These are phyloP conservation scores for Talaromyces piceae DNA, from an alignment of 2,329 filamentous ascomycete species.

Conservation along the genomic window DNA sequence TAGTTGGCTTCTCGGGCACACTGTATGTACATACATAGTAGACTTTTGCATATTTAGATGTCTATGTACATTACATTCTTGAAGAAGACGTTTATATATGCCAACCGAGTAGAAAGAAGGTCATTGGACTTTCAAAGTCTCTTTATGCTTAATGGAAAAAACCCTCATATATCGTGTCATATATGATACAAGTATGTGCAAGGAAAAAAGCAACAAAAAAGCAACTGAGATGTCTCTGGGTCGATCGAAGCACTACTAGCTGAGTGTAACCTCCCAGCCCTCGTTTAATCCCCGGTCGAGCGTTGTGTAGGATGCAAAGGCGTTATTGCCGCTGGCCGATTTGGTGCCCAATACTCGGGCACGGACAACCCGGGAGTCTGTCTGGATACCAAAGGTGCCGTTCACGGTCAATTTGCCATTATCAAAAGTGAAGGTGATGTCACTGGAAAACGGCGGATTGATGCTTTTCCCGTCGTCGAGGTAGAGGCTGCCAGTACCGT, in stretches of 20 bases:
- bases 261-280: neutral
- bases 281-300: neutral
- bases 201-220: neutral
- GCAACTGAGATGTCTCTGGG: neutral
- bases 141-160: too few species aligned
- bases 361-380: constrained; percentile 23
- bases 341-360: constrained; percentile 24
- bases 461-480: constrained; percentile 69
- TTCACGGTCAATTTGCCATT: constrained; percentile 33
- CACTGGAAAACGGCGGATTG: constrained; percentile 51
- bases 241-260: neutral
- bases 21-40: neutral
- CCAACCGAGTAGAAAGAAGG: too few species aligned
- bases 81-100: too few species aligned
- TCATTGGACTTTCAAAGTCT: too few species aligned
- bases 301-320: neutral
- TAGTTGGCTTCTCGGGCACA: neutral
- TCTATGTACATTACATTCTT: neutral
- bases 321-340: neutral
- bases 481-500: constrained; percentile 61
- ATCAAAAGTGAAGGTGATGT: constrained; percentile 51
- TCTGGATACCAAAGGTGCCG: constrained; percentile 22
- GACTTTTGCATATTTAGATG: neutral
- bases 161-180: too few species aligned
- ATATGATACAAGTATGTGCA: neutral